A percentile compares a stretch with the other conserved stretches of the same genome.
Evolutionary conservation across 345 rosid species (phyloP).

Genomic region (Fremontodendron californicum): DNA sequence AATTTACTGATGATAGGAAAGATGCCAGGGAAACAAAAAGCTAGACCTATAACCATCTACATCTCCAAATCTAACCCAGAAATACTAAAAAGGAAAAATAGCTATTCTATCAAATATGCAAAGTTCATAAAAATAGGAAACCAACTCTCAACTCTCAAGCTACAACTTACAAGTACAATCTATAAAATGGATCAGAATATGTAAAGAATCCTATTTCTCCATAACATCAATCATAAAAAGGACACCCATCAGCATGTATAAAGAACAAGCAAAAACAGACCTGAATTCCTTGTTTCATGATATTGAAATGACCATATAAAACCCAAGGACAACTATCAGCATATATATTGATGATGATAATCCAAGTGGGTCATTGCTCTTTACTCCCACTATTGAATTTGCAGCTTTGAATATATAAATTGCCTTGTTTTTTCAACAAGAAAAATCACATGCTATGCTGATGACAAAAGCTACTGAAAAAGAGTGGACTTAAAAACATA

Average conservation of each 20-base stretch:
- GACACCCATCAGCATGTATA: not conserved
- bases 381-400: not conserved
- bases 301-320: not conserved
- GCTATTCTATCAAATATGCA: not conserved
- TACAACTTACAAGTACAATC: not conserved
- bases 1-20: not conserved
- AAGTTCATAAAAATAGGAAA: not conserved
- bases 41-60: not conserved
- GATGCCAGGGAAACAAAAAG: not conserved
- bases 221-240: not conserved
- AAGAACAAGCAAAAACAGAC: not conserved
- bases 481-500: not conserved
- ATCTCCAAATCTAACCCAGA: constrained; percentile 1
- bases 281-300: not conserved
- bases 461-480: not conserved
- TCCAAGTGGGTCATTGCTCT: not conserved
- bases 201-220: not conserved
- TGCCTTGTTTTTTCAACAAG: not conserved
- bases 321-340: not conserved
- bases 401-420: not conserved
- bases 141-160: too few species aligned
- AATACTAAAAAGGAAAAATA: not conserved
- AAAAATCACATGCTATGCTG: constrained; percentile 1
- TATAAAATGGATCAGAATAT: not conserved
- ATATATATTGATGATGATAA: not conserved